Conservation (phyloP, 345 rosid species). For the Bruguiera gymnorhiza region DNA sequence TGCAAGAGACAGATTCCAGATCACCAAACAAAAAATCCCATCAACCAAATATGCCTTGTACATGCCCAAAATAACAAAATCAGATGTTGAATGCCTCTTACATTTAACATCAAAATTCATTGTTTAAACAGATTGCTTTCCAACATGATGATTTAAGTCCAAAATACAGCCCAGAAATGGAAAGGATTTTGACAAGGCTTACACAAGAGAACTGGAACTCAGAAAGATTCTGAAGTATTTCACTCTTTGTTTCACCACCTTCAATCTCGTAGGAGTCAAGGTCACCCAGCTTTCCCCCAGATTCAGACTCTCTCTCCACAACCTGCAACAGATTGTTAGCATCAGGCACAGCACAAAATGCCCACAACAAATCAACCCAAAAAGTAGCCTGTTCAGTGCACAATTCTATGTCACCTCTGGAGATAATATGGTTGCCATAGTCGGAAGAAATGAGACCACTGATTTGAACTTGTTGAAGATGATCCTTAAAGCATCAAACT, state of each 20-base stretch:
- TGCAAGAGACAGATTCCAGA: background rate
- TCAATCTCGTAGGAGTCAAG: slow-evolving; percentile 92
- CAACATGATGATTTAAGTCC: background rate
- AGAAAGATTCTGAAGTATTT: slow-evolving; percentile 80
- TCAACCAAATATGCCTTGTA: background rate
- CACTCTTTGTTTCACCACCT: slow-evolving; percentile 94
- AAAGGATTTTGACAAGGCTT: slow-evolving; percentile 30
- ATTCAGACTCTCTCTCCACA: slow-evolving; percentile 81
- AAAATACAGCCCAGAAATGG: background rate
- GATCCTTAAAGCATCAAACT: slow-evolving; percentile 85
- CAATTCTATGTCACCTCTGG: slow-evolving; percentile 58
- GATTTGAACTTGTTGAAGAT: slow-evolving; percentile 91
- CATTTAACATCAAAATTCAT: slow-evolving; percentile 1
- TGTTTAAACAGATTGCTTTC: background rate
- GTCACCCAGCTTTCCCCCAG: slow-evolving; percentile 88
- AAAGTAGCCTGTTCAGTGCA: slow-evolving; percentile 13
- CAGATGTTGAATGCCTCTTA: background rate
- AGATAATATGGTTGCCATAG: slow-evolving; percentile 77
- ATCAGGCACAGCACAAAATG: slow-evolving; percentile 3
- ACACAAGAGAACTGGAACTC: slow-evolving; percentile 99
- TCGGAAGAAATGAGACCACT: slow-evolving; percentile 67
- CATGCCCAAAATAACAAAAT: background rate
- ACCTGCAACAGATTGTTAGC: slow-evolving; percentile 35
- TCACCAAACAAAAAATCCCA: background rate
- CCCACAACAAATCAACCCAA: slow-evolving; percentile 5